phyloP scores from a whole-genome alignment of 2,329 filamentous ascomycete genomes.

The Neofusicoccum ribis region DNA sequence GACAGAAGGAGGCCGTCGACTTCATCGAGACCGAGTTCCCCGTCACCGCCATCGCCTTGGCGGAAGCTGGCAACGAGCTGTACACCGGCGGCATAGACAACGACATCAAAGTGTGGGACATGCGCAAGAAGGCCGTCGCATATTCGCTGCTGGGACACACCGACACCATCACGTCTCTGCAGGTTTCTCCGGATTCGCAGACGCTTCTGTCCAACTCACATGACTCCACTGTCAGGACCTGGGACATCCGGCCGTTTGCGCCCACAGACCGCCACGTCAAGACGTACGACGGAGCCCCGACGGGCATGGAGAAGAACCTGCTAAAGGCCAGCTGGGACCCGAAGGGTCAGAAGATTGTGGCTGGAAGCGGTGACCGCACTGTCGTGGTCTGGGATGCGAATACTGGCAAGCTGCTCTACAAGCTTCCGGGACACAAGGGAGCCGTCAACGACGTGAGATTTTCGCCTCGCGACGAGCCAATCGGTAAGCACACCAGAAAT shows the following conservation, averaged over 20 bases:
- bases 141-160: constrained; percentile 88
- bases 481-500: constrained; percentile 63
- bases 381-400: constrained; percentile 88
- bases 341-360: constrained; percentile 81
- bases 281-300: constrained; percentile 88
- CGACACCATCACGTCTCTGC: constrained; percentile 87
- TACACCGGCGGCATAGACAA: constrained; percentile 96
- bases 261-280: constrained; percentile 80
- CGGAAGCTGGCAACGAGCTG: constrained; percentile 92
- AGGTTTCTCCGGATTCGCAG: constrained; percentile 91
- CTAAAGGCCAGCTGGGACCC: constrained; percentile 87
- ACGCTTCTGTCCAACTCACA: constrained; percentile 88
- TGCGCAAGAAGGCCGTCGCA: constrained; percentile 84
- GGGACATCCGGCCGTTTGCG: constrained; percentile 95
- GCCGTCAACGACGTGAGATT: constrained; percentile 95
- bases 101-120: constrained; percentile 94
- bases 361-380: constrained; percentile 86
- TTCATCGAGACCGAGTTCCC: constrained; percentile 91
- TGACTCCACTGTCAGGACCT: constrained; percentile 90
- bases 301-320: constrained; percentile 87
- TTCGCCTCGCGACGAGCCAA: constrained; percentile 78
- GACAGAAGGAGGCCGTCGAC: constrained; percentile 83
- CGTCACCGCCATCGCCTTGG: constrained; percentile 86
- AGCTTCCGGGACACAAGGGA: constrained; percentile 92
- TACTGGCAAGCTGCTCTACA: constrained; percentile 88